phyloP scores from a whole-genome alignment of 768 basidiomycete species.

The Leccinum longicurvipes region DNA sequence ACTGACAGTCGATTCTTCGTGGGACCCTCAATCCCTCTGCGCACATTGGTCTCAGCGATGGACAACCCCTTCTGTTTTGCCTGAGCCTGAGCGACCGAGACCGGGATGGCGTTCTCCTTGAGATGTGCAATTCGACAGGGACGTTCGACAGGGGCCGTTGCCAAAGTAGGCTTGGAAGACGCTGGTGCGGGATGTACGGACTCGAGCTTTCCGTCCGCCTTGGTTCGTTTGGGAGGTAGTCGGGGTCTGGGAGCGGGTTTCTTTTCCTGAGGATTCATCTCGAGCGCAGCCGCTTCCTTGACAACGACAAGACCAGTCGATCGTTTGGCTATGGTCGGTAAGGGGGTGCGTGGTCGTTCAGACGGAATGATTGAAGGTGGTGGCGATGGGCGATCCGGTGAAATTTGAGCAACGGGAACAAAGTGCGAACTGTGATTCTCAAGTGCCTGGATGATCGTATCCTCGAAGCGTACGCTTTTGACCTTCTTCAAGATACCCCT shows the following conservation, averaged over 20 bases:
- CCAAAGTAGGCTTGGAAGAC: slow-evolving; percentile 2
- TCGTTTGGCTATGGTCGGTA: not conserved
- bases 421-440: not conserved
- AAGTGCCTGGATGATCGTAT: slow-evolving; percentile 7
- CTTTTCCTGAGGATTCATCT: slow-evolving; percentile 8
- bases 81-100: slow-evolving; percentile 1
- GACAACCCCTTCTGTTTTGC: slow-evolving; percentile 14
- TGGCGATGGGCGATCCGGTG: slow-evolving; percentile 9
- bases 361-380: not conserved
- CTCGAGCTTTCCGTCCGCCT: slow-evolving; percentile 6
- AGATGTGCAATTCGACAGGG: slow-evolving; percentile 12
- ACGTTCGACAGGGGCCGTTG: slow-evolving; percentile 9
- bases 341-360: slow-evolving; percentile 13
- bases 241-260: slow-evolving; percentile 12
- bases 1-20: slow-evolving; percentile 26
- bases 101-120: slow-evolving; percentile 14
- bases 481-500: slow-evolving; percentile 39
- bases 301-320: not conserved
- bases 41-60: slow-evolving; percentile 16
- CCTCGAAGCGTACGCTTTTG: slow-evolving; percentile 40
- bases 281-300: slow-evolving; percentile 1
- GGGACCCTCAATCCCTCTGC: slow-evolving; percentile 25
- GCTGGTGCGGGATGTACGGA: not conserved
- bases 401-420: not conserved
- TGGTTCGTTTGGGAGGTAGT: slow-evolving; percentile 14